Conservation (phyloP, 2,329 filamentous ascomycete genomes). For the Botrytis cinerea region DNA sequence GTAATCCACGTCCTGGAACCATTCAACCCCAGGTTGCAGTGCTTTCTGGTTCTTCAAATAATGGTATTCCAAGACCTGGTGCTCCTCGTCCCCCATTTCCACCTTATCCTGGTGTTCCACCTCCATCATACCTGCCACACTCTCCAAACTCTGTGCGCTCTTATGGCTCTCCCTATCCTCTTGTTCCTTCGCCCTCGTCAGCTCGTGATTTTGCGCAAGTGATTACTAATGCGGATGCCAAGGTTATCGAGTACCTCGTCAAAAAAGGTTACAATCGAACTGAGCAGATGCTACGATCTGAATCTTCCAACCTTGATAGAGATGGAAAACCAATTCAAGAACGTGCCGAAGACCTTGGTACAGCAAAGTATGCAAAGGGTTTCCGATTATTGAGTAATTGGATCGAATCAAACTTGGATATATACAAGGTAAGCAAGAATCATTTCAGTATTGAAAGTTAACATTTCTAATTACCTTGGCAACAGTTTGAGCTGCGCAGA, state of each 20-base stretch:
- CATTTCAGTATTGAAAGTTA: too few relatives aligned
- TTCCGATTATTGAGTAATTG: conserved; percentile 76
- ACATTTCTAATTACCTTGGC: conserved; percentile 2
- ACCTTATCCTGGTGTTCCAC: neutral
- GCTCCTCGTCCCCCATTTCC: neutral
- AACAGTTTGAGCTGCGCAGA: conserved; percentile 79
- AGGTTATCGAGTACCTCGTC: conserved; percentile 91
- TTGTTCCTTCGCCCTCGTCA: neutral
- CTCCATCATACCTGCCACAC: neutral
- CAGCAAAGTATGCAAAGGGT: conserved; percentile 74
- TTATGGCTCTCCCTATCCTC: neutral
- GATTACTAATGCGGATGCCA: neutral
- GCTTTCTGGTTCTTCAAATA: neutral
- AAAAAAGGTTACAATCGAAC: conserved; percentile 95
- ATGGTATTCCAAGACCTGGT: neutral
- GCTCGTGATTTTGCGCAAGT: neutral
- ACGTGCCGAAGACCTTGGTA: conserved; percentile 67
- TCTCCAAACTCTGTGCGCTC: neutral
- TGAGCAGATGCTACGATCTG: conserved; percentile 87
- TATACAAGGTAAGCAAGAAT: conserved; percentile 72
- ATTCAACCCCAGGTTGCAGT: neutral
- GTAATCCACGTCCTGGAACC: neutral
- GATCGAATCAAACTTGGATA: conserved; percentile 88
- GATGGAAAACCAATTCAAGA: conserved; percentile 74
- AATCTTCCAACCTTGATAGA: conserved; percentile 80